Conservation (phyloP, 139 green algal genomes). For the Nannochloris sp. region DNA sequence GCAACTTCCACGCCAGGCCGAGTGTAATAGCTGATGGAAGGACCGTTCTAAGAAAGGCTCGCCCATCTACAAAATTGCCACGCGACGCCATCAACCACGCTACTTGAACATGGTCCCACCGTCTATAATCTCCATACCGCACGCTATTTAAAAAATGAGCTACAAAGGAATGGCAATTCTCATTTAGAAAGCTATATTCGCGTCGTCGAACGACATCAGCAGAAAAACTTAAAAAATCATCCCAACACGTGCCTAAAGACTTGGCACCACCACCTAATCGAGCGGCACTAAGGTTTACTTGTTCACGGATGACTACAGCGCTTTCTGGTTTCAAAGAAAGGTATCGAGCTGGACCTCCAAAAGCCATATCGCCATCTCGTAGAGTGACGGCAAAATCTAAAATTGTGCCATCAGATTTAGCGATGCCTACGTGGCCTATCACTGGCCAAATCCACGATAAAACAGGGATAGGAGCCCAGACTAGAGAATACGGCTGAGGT, state of each 20-base stretch:
- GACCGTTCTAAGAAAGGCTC: not conserved
- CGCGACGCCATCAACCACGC: not conserved
- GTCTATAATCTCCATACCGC: conserved; percentile 13
- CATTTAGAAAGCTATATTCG: conserved; percentile 30
- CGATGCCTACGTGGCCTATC: not conserved
- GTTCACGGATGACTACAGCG: not conserved
- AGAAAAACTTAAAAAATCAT: not conserved
- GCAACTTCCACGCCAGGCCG: not conserved
- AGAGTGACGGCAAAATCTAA: not conserved
- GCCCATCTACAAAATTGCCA: not conserved
- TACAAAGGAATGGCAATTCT: conserved; percentile 50
- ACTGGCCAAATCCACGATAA: not conserved
- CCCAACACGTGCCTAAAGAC: not conserved
- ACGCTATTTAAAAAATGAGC: conserved; percentile 27
- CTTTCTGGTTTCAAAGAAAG: not conserved
- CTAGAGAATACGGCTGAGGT: not conserved
- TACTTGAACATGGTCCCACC: not conserved
- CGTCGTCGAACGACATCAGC: not conserved
- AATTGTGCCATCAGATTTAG: not conserved
- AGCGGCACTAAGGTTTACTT: not conserved
- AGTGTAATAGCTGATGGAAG: not conserved
- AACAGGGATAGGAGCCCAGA: not conserved
- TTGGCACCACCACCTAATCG: not conserved
- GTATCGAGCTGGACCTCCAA: not conserved
- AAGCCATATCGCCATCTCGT: not conserved